phyloP scores from a whole-genome alignment of 1,284 basidiomycete species.

The Mycosarcoma mackinlayi region DNA sequence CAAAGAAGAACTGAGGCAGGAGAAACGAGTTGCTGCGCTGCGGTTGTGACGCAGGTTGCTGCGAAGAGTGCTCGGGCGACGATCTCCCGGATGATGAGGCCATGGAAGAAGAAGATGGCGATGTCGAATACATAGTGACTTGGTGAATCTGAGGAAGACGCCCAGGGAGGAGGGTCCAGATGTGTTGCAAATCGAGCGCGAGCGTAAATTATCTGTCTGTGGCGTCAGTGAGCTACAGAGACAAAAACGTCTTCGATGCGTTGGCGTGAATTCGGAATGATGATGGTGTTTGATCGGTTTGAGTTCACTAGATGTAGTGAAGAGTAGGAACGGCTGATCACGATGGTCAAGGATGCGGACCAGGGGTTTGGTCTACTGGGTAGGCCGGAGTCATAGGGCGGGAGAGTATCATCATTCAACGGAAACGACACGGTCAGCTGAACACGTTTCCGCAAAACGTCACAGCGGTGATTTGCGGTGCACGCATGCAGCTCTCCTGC shows the following conservation, averaged over 20 bases:
- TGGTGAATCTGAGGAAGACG: too few relatives aligned
- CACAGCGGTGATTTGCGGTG: conserved; percentile 1
- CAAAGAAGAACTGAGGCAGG: conserved; percentile 41
- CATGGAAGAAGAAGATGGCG: conserved; percentile 35
- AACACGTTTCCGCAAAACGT: conserved; percentile 4
- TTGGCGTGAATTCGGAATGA: too few relatives aligned
- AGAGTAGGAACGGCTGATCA: too few relatives aligned
- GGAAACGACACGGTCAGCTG: conserved; percentile 6
- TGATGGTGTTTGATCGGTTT: too few relatives aligned
- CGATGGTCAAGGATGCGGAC: too few relatives aligned
- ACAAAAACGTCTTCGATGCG: too few relatives aligned
- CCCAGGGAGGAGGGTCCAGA: too few relatives aligned
- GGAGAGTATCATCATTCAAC: background rate
- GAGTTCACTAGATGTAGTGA: too few relatives aligned
- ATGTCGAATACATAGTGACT: conserved; percentile 39
- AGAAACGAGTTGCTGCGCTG: conserved; percentile 42
- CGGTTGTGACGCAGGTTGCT: conserved; percentile 10
- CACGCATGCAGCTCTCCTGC: conserved; percentile 11
- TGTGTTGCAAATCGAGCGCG: too few relatives aligned
- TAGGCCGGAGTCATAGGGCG: too few relatives aligned
- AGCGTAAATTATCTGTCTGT: too few relatives aligned
- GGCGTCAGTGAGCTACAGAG: background rate
- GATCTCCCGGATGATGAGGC: conserved; percentile 38
- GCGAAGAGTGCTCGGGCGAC: conserved; percentile 34
- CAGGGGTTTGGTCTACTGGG: too few relatives aligned